Evolutionary conservation across 805 yeast genomes (phyloP).

Genomic region (Candida taoyuanica): DNA sequence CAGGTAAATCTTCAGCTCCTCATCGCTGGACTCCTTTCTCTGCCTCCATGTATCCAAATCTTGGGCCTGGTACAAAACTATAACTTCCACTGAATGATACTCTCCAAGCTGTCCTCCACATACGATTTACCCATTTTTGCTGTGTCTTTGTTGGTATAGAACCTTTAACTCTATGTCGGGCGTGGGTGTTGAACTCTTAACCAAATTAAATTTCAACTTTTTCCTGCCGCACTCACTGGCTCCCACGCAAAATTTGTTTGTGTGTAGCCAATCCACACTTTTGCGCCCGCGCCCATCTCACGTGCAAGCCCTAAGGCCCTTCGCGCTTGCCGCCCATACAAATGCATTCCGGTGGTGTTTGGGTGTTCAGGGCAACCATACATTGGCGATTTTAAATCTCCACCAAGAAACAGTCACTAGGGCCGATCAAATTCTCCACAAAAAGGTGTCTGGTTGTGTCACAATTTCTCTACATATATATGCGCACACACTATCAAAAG

Average conservation of each 20-base stretch:
- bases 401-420: too few species aligned
- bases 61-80: too few species aligned
- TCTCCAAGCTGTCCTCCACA: slow-evolving; percentile 9
- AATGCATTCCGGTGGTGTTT: slow-evolving; percentile 3
- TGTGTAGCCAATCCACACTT: background rate
- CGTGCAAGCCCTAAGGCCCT: slow-evolving; percentile 9
- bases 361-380: slow-evolving; percentile 8
- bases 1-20: too few species aligned
- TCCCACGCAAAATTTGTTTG: slow-evolving; percentile 10
- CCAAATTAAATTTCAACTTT: slow-evolving; percentile 21
- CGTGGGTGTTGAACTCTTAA: slow-evolving; percentile 6
- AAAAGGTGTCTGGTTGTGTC: slow-evolving; percentile 18
- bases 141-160: slow-evolving; percentile 15
- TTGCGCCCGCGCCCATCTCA: slow-evolving; percentile 2
- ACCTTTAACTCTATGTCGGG: slow-evolving; percentile 2
- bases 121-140: slow-evolving; percentile 30
- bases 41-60: background rate
- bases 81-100: too few species aligned
- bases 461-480: too few species aligned
- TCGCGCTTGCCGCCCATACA: slow-evolving; percentile 1
- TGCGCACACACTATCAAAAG: background rate
- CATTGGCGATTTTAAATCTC: too few species aligned
- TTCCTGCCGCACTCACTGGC: slow-evolving; percentile 10
- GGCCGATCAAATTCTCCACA: too few species aligned
- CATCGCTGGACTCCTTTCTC: too few species aligned